These are phyloP conservation scores for Dendrostoma leiphaemia DNA, from an alignment of 2,329 filamentous ascomycete species.

Conservation along the genomic window DNA sequence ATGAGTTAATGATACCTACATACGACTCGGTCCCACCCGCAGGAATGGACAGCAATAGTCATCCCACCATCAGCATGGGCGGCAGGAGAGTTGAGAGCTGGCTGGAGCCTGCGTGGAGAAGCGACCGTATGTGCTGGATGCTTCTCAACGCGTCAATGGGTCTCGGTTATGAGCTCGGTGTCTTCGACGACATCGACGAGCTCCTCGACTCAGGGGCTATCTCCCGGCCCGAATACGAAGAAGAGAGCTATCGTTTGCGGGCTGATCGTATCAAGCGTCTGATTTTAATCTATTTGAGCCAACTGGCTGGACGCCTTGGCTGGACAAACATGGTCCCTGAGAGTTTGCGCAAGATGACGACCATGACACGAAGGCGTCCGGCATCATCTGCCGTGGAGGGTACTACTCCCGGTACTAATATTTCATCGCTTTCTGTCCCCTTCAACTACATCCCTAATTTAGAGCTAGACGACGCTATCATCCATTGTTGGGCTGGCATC, in stretches of 20 bases:
- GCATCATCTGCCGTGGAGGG: conserved; percentile 46
- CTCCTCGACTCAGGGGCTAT: conserved; percentile 57
- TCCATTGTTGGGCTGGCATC: conserved; percentile 91
- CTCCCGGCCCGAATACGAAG: conserved; percentile 65
- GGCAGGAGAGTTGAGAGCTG: conserved; percentile 89
- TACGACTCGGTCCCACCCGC: conserved; percentile 41
- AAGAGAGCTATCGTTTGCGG: conserved; percentile 73
- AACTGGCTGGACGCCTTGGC: conserved; percentile 88
- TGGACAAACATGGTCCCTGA: conserved; percentile 92
- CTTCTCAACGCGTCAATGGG: conserved; percentile 87
- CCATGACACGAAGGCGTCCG: conserved; percentile 41
- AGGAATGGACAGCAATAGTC: conserved; percentile 33
- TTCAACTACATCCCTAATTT: conserved; percentile 68
- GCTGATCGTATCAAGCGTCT: conserved; percentile 81
- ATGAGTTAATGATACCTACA: conserved; percentile 64
- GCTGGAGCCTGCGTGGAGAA: conserved; percentile 93
- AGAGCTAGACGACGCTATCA: conserved; percentile 66
- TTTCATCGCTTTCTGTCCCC: conserved; percentile 52
- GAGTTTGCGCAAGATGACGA: conserved; percentile 53
- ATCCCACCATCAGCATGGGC: conserved; percentile 60
- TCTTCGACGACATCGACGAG: conserved; percentile 88
- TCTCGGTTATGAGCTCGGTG: conserved; percentile 87
- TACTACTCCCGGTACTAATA: conserved; percentile 59
- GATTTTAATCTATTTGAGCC: conserved; percentile 86
- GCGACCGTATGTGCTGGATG: conserved; percentile 98